phyloP scores from a whole-genome alignment of 1,284 basidiomycete genomes.

The Schizophyllum commune region DNA sequence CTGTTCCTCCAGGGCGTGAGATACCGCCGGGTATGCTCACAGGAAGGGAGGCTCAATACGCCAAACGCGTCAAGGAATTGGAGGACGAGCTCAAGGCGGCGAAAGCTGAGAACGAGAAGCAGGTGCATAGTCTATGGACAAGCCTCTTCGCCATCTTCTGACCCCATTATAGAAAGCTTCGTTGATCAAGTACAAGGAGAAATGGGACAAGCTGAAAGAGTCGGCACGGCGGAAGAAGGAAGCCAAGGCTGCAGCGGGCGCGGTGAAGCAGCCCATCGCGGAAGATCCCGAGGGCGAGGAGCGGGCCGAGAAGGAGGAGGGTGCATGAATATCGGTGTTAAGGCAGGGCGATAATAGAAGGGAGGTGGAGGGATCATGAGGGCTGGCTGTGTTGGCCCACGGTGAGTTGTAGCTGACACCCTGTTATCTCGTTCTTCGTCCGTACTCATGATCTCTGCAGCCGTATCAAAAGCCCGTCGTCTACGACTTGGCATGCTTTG shows the following conservation, averaged over 20 bases:
- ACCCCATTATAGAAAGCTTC: constrained; percentile 59
- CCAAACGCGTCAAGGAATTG: constrained; percentile 62
- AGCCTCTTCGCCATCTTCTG: constrained; percentile 5
- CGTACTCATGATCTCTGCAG: not conserved
- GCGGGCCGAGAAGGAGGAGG: constrained; percentile 20
- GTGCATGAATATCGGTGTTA: not conserved
- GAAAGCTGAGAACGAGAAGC: constrained; percentile 73
- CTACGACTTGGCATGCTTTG: not conserved
- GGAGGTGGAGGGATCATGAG: not conserved
- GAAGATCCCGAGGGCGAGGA: constrained; percentile 69
- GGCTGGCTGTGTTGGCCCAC: too few relatives aligned
- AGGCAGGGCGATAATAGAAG: not conserved
- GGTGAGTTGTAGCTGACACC: too few relatives aligned
- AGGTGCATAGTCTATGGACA: constrained; percentile 33
- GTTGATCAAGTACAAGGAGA: constrained; percentile 76
- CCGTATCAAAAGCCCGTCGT: not conserved
- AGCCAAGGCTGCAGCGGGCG: constrained; percentile 55
- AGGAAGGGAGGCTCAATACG: constrained; percentile 60
- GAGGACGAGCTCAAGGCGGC: constrained; percentile 68
- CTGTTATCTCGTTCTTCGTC: not conserved
- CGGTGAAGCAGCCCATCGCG: constrained; percentile 57
- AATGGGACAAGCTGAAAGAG: constrained; percentile 85
- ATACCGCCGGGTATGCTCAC: constrained; percentile 35
- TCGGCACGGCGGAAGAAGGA: constrained; percentile 82
- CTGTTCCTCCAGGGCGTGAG: constrained; percentile 32